Base-by-base conservation (phyloP, 1,284 basidiomycete genomes). In the Agroathelia rolfsii region DNA sequence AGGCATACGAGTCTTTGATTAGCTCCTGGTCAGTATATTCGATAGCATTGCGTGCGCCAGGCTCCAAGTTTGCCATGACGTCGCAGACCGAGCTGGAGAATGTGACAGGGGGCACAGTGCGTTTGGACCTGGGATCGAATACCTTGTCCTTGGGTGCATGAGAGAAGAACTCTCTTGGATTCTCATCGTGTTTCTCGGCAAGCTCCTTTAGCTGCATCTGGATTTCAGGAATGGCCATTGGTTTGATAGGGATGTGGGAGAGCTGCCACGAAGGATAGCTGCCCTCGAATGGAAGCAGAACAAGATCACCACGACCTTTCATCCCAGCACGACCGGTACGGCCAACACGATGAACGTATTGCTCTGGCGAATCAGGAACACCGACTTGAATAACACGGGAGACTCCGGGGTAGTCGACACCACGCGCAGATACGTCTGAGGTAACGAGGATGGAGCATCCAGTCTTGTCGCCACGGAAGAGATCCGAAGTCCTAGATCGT, bases 351-450 rank as follows among this genome's bases (percentile, higher is more conserved):
- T 96, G 92, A 32, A 94, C 68, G 55, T 98, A 98, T 47, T 84
- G 75, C 28, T 92, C 83, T 7, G 71, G 54, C 4, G 56, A 66
- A 5, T 60, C 53, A 1, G 94, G 90, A 4, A 86, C 63, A 37
- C 94, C 89, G 35, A 98, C 62, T 56, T 97, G 94, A 46, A 98
- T 88, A 35, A 97, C 87, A 17, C 93, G 78, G 0, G 90, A 93
- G 14, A 95, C 88, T 15, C 76, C 78, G 5, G 85, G 87, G 52
- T 93, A 93, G 55, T 93, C 87, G 37, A 95, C 77, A 13, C 89
- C 89, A 36, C 89, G 76, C 7, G 90, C 89, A 8, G 87, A 90
- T 2, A 96, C 82, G 47, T 96, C 92, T 0, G 87, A 90, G 1
- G 81, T 85, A 44, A 96, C 67, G 38, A 96, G 71, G 16, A 96